Percentiles rank a stretch among this genome's conserved stretches.
Conservation (phyloP, 768 basidiomycete genomes). For the Termitomyces sp. region DNA sequence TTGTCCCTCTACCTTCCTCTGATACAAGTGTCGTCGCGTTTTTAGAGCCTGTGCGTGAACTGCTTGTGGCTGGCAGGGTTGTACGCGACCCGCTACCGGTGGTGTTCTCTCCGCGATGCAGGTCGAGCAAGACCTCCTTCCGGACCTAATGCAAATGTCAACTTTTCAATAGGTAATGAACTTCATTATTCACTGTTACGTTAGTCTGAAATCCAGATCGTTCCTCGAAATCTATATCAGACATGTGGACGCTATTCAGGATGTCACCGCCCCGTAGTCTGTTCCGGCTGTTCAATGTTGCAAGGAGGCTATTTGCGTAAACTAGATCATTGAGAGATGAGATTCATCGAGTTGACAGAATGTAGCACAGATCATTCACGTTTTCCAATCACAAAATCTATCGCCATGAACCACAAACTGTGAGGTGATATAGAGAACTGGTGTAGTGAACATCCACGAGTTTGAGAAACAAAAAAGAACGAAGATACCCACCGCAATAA, state of each 20-base stretch:
- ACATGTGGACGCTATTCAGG: slow-evolving; percentile 10
- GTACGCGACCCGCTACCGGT: not conserved
- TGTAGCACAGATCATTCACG: slow-evolving; percentile 20
- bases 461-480: not conserved
- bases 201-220: not conserved
- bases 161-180: not conserved
- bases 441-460: not conserved
- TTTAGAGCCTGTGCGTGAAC: not conserved
- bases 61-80: not conserved
- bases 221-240: slow-evolving; percentile 11
- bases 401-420: slow-evolving; percentile 31
- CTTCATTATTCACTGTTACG: not conserved
- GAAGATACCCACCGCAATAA: slow-evolving; percentile 27
- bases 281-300: slow-evolving; percentile 34
- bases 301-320: slow-evolving; percentile 44
- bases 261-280: slow-evolving; percentile 14
- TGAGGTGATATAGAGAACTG: slow-evolving; percentile 26
- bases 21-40: not conserved
- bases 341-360: not conserved
- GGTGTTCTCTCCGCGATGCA: not conserved
- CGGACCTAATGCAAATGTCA: not conserved
- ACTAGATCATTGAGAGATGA: slow-evolving; percentile 19
- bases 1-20: not conserved
- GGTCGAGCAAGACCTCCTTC: slow-evolving; percentile 3
- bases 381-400: slow-evolving; percentile 45